Base-by-base conservation (phyloP, 2,329 filamentous ascomycete genomes). In the Xylariomycetidae sp. region DNA sequence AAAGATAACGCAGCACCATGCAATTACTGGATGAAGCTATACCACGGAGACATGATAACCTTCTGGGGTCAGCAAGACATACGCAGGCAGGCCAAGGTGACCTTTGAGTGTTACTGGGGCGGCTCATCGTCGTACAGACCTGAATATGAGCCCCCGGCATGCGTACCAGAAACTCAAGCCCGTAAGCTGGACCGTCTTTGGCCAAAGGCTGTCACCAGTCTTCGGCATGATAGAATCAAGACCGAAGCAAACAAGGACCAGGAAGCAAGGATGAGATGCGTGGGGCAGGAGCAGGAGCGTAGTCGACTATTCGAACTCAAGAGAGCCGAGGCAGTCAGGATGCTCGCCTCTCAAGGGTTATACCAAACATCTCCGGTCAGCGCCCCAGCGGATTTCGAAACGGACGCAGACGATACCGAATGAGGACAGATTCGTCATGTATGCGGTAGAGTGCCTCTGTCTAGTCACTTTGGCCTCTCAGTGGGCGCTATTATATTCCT, bases 1-100 rank as follows among this genome's bases (percentile, higher is more conserved):
- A 71, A 71, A 39, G 68, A 74, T 37, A 68, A 71, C 3, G 60
- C 65, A 17, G 66, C 69, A 0, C 62, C 76, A 2, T 85, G 74
- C 29, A 59, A 55, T 19, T 60, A 71, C 51, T 82, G 78, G 78
- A 78, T 83, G 17, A 76, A 78, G 35, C 58, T 95, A 10, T 76
- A 87, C 53, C 76, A 83, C 20, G 86, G 85, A 2, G 90, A 95
- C 53, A 67, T 77, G 16, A 73, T 95, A 29, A 75, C 78, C 2
- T 74, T 94, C 6, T 93, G 79, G 70, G 67, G 76, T 26, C 59
- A 65, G 10, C 56, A 61, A 5, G 59, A 65, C 26, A 49, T 50
- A 28, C 59, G 52, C 22, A 28, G 33, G 8, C 57, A 67, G 35
- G 70, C 63, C 4, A 68, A 63, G 35, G 56, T 78, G 8, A 49